Base-by-base conservation (phyloP, 441 rosid genomes). In the Cnidoscolus chayamansa region DNA sequence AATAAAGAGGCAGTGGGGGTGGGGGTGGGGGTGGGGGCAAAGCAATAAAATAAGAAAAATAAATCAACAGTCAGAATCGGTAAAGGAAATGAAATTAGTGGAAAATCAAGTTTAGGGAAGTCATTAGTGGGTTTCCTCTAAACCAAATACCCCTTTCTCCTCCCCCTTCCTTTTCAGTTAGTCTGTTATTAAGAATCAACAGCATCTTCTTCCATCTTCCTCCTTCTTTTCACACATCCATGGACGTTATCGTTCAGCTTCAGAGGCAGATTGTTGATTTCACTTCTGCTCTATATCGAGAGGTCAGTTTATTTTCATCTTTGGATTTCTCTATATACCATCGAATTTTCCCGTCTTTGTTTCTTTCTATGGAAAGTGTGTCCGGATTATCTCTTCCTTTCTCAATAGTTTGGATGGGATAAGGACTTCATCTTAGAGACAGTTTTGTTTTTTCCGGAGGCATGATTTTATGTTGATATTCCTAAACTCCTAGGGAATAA, bases 161-260 rank as follows among this genome's bases (percentile, higher is more conserved):
- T 1, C 11, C 12, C n/a, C 15, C 1, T 19, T 1, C 13, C 25
- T 20, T 3, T 11, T 32, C 15, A 8, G 7, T 10, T 68, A 0
- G n/a, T 61, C 55, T 7, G 20, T 40, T 57, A 40, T 20, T 2
- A 4, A 35, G 40, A 40, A 40, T 40, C 45, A 40, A 5, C 6
- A 40, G 6, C 5, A 4, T n/a, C 30, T 16, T 10, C 11, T 20
- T 49, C 37, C 19, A 6, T 31, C n/a, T 40, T 40, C 45, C 45
- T 40, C 45, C 3, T 30, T 16, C 19, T 13, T 3, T 1, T n/a
- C 13, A 10, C 51, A n/a, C 68, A 19, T 11, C 75, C 74, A 83
- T 90, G 94, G 85, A 87, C 79, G 57, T 82, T 47, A 74, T 84
- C 70, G 58, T 77, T 69, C 92, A 87, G 80, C 75, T 87, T 80